Percentiles rank a stretch among this genome's conserved stretches.
These are phyloP conservation scores for Drechslerella dactyloides DNA, from an alignment of 2,329 filamentous ascomycete genomes.

Conservation along the genomic window DNA sequence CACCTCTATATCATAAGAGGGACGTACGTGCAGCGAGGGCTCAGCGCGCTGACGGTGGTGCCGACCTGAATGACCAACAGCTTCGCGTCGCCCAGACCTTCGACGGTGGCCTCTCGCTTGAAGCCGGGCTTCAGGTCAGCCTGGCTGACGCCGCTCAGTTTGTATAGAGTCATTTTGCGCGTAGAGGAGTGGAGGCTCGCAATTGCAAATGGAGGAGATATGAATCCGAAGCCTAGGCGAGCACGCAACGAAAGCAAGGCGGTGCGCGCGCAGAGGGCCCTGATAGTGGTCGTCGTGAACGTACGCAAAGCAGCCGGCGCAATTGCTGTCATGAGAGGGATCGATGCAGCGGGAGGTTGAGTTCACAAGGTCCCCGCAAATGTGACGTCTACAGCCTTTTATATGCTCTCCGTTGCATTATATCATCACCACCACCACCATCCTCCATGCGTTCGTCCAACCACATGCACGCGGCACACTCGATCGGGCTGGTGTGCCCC, in stretches of 20 bases:
- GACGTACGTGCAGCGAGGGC: constrained; percentile 71
- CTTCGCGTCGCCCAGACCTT: constrained; percentile 84
- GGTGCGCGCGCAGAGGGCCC: not conserved
- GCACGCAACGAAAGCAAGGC: too few species aligned
- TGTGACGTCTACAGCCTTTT: too few species aligned
- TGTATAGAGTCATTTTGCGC: constrained; percentile 34
- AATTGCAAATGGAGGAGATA: not conserved
- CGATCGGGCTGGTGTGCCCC: too few species aligned
- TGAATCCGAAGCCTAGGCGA: not conserved
- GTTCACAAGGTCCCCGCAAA: too few species aligned
- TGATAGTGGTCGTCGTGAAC: not conserved
- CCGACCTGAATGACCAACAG: constrained; percentile 82
- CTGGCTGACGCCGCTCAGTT: constrained; percentile 72
- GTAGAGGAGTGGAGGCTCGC: not conserved
- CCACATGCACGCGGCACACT: too few species aligned
- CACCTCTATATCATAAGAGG: not conserved
- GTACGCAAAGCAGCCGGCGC: not conserved
- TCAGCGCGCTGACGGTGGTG: constrained; percentile 78
- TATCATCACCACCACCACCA: too few species aligned
- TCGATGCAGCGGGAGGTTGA: not conserved
- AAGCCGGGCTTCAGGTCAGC: constrained; percentile 77
- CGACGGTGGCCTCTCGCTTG: constrained; percentile 88
- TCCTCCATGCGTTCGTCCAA: too few species aligned
- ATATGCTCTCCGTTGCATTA: too few species aligned
- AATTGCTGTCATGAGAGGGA: not conserved